Percentiles rank a stretch among this genome's conserved stretches.
Conservation (phyloP, 345 rosid species). For the Zanthoxylum bungeanum region DNA sequence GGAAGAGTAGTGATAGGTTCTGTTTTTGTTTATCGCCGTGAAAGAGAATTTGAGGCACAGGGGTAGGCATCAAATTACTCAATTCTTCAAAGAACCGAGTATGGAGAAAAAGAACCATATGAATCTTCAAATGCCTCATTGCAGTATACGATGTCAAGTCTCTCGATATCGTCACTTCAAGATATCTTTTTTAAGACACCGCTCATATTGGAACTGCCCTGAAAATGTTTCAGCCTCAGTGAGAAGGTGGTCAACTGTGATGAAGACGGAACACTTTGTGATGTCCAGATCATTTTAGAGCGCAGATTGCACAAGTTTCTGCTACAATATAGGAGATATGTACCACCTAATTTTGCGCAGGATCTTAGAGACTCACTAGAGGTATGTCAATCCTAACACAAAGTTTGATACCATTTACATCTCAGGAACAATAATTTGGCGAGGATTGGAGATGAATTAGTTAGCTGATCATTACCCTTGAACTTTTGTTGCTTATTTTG, state of each 20-base stretch:
- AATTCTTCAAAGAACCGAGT: neutral
- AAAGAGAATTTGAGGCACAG: conserved; percentile 54
- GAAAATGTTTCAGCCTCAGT: neutral
- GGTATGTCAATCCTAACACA: too few species aligned
- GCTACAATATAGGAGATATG: neutral
- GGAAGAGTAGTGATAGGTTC: conserved; percentile 50
- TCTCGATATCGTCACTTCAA: neutral
- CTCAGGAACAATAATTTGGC: too few species aligned
- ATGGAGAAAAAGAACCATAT: neutral
- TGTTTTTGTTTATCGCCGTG: conserved; percentile 36
- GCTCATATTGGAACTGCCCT: neutral
- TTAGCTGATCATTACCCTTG: too few species aligned
- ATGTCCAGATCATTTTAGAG: neutral
- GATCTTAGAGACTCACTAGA: neutral
- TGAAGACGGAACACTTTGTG: neutral
- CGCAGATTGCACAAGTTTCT: neutral
- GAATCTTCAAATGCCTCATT: neutral
- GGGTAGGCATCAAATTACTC: conserved; percentile 12
- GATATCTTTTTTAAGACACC: neutral
- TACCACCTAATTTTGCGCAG: neutral
- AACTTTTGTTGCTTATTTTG: too few species aligned
- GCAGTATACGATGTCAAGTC: neutral
- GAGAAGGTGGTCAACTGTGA: neutral
- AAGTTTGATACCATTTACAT: too few species aligned
- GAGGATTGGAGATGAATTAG: too few species aligned